phyloP scores from a whole-genome alignment of 1,284 basidiomycete genomes.

The Ceratobasidium papillatum region DNA sequence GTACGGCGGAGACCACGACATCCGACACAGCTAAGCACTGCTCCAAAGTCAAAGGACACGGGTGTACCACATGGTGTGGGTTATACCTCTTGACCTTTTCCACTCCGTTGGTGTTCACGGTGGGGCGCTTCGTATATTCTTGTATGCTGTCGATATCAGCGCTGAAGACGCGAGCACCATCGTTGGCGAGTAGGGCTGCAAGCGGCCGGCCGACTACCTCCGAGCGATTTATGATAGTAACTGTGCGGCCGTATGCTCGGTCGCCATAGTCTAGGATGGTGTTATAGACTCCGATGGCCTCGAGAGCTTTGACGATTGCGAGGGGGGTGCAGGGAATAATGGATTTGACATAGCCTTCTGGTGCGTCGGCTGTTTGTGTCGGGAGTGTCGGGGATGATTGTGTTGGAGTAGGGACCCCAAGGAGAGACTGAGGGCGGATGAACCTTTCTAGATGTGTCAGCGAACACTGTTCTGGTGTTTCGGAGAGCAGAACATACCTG shows the following conservation, averaged over 20 bases:
- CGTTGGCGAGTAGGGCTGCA: slow-evolving; percentile 92
- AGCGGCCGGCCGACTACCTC: slow-evolving; percentile 97
- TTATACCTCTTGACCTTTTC: slow-evolving; percentile 66
- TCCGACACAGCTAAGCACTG: slow-evolving; percentile 84
- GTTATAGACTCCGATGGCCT: slow-evolving; percentile 93
- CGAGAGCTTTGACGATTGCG: slow-evolving; percentile 94
- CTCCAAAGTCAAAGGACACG: slow-evolving; percentile 70
- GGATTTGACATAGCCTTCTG: slow-evolving; percentile 86
- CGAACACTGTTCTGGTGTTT: background rate
- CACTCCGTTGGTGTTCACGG: slow-evolving; percentile 49
- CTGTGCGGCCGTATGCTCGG: slow-evolving; percentile 89
- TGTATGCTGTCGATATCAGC: slow-evolving; percentile 94
- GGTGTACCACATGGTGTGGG: slow-evolving; percentile 84
- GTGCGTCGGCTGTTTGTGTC: slow-evolving; percentile 50
- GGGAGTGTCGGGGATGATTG: slow-evolving; percentile 37
- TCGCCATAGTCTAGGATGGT: slow-evolving; percentile 91
- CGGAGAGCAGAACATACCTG: slow-evolving; percentile 5
- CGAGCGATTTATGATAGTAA: slow-evolving; percentile 95
- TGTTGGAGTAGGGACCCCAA: slow-evolving; percentile 52
- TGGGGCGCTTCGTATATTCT: slow-evolving; percentile 91
- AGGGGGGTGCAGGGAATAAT: slow-evolving; percentile 97
- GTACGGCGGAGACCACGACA: slow-evolving; percentile 91
- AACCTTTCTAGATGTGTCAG: slow-evolving; percentile 73
- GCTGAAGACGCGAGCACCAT: slow-evolving; percentile 93
- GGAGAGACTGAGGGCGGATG: slow-evolving; percentile 71